Evolutionary conservation across 768 basidiomycete genomes (phyloP).

Genomic region (Lentinus brumalis): DNA sequence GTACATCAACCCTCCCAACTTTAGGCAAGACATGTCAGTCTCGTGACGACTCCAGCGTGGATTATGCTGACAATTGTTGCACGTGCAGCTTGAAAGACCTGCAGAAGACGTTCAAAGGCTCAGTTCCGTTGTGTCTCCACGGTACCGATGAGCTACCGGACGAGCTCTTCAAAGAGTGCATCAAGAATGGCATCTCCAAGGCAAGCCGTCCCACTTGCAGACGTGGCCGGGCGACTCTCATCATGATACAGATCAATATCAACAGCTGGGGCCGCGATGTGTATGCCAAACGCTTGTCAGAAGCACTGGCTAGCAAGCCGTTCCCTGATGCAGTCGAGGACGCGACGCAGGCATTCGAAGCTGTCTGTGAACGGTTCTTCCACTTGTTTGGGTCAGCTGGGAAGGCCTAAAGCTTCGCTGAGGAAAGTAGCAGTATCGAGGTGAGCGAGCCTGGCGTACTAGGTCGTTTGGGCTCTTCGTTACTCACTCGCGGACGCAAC

Average conservation of each 20-base stretch:
- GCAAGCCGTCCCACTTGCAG: neutral
- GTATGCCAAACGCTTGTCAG: conserved; percentile 39
- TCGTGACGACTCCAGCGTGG: neutral
- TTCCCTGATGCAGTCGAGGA: conserved; percentile 50
- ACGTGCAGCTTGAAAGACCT: conserved; percentile 39
- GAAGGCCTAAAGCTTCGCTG: conserved; percentile 31
- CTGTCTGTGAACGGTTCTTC: conserved; percentile 45
- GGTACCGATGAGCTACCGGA: conserved; percentile 49
- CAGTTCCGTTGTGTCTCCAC: conserved; percentile 44
- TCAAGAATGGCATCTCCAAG: conserved; percentile 49
- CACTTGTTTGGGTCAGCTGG: conserved; percentile 43
- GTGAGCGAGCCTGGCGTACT: neutral
- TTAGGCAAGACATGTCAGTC: conserved; percentile 45
- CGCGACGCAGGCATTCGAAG: conserved; percentile 45
- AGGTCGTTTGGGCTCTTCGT: too few relatives aligned
- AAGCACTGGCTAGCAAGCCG: conserved; percentile 36
- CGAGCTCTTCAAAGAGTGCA: conserved; percentile 46
- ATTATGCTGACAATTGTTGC: too few relatives aligned
- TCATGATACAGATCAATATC: conserved; percentile 37
- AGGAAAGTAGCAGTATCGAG: neutral
- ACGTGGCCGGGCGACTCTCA: neutral
- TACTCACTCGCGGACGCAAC: too few relatives aligned
- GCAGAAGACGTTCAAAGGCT: conserved; percentile 37
- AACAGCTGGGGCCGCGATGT: conserved; percentile 50
- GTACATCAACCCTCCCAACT: conserved; percentile 48